A percentile compares a stretch with the other conserved stretches of the same genome.
phyloP scores from a whole-genome alignment of 1,284 basidiomycete genomes.

The Rhodotorula sp. region DNA sequence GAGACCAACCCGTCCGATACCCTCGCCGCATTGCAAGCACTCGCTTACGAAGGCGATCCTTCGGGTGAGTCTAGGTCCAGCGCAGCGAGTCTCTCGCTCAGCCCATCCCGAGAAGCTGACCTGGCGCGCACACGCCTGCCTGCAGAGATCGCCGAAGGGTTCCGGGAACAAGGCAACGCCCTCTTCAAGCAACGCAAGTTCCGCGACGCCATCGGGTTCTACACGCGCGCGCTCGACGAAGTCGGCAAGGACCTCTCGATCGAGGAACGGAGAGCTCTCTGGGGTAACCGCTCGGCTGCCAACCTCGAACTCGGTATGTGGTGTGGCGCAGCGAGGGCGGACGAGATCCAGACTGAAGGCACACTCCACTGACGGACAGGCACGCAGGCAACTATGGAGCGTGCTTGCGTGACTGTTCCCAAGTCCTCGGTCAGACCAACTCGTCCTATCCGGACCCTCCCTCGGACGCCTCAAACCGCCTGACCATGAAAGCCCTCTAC shows the following conservation, averaged over 20 bases:
- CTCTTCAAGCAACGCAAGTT: constrained; percentile 84
- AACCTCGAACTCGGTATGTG: constrained; percentile 76
- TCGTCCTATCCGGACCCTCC: constrained; percentile 36
- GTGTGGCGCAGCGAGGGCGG: too few relatives aligned
- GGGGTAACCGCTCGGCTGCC: constrained; percentile 88
- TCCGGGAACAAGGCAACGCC: constrained; percentile 93
- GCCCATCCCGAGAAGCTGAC: too few relatives aligned
- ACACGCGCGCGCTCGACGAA: constrained; percentile 83
- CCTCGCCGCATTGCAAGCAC: constrained; percentile 78
- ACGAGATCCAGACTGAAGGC: constrained; percentile 8
- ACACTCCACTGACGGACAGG: not conserved
- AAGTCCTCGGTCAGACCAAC: constrained; percentile 58
- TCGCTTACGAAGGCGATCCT: constrained; percentile 85
- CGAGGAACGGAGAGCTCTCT: constrained; percentile 60
- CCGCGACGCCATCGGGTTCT: constrained; percentile 84
- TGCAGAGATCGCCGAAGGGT: constrained; percentile 82
- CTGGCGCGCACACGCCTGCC: not conserved
- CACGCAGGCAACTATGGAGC: constrained; percentile 76
- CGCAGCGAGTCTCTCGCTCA: not conserved
- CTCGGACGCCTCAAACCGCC: constrained; percentile 32
- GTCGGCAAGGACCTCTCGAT: constrained; percentile 59
- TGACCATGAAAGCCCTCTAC: constrained; percentile 76
- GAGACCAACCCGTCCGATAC: constrained; percentile 63
- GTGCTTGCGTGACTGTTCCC: constrained; percentile 78
- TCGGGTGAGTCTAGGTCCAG: constrained; percentile 66